A percentile compares a stretch with the other conserved stretches of the same genome.
Conservation (phyloP, 78 protist species). For the Planoprotostelium fungivorum region DNA sequence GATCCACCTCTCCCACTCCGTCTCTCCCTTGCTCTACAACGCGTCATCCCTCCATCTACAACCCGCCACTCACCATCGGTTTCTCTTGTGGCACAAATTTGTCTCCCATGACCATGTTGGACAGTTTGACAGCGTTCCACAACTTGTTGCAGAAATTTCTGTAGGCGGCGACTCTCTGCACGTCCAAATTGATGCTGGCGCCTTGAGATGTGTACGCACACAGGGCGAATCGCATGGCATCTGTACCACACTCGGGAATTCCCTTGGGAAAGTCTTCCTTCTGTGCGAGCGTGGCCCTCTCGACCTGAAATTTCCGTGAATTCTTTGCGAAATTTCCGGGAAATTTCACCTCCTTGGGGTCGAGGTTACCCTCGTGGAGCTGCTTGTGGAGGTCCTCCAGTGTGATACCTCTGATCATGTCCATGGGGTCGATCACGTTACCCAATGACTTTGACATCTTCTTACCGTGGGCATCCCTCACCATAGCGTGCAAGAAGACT, state of each 20-base stretch:
- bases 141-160: slow-evolving; percentile 97
- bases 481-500: slow-evolving; percentile 92
- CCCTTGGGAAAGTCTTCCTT: slow-evolving; percentile 93
- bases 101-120: slow-evolving; percentile 1
- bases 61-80: slow-evolving; percentile 13
- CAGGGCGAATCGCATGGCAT: slow-evolving; percentile 97
- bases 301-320: not conserved
- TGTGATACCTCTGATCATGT: slow-evolving; percentile 88
- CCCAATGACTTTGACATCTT: slow-evolving; percentile 96
- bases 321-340: slow-evolving; percentile 4
- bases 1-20: slow-evolving; percentile 84
- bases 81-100: slow-evolving; percentile 8
- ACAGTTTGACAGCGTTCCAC: slow-evolving; percentile 87
- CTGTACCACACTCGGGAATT: slow-evolving; percentile 97
- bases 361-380: slow-evolving; percentile 82
- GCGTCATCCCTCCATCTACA: not conserved
- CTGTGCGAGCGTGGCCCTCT: slow-evolving; percentile 51
- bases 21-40: not conserved
- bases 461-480: slow-evolving; percentile 89
- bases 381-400: slow-evolving; percentile 48
- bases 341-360: slow-evolving; percentile 42
- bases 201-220: slow-evolving; percentile 73
- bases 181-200: slow-evolving; percentile 91
- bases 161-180: slow-evolving; percentile 79
- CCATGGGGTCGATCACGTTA: slow-evolving; percentile 97